Evolutionary conservation across 2,329 filamentous ascomycete species (phyloP).

Genomic region (Geoglossum cookeanum): DNA sequence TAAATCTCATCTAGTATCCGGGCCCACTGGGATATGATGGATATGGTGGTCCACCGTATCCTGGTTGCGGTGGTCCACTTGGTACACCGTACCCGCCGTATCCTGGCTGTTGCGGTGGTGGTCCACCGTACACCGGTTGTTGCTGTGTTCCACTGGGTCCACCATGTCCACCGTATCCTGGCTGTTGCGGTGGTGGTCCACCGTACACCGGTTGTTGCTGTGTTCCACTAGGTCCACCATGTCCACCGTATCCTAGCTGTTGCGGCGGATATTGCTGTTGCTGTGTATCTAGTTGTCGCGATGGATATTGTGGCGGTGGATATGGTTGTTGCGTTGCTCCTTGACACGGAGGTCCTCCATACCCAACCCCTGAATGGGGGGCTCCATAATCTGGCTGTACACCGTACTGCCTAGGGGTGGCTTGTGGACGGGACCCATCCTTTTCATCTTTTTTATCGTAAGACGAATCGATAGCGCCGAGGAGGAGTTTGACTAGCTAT

Average conservation of each 20-base stretch:
- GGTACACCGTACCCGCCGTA: too few species aligned
- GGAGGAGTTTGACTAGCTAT: slow-evolving; percentile 42
- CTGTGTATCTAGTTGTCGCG: slow-evolving; percentile 13
- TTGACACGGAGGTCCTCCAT: slow-evolving; percentile 11
- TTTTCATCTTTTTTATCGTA: slow-evolving; percentile 49
- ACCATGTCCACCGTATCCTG: not conserved
- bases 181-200: slow-evolving; percentile 12
- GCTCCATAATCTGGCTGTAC: slow-evolving; percentile 7
- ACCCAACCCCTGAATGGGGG: slow-evolving; percentile 4
- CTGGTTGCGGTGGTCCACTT: not conserved
- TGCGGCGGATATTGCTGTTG: too few species aligned
- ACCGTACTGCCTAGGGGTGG: slow-evolving; percentile 18
- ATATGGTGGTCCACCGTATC: not conserved
- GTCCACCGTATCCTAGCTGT: too few species aligned
- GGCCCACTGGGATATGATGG: too few species aligned
- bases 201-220: slow-evolving; percentile 6
- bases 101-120: too few species aligned
- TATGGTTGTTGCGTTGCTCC: too few species aligned
- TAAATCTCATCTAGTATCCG: not conserved
- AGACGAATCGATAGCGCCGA: slow-evolving; percentile 45
- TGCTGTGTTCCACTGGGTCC: not conserved
- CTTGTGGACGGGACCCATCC: slow-evolving; percentile 16
- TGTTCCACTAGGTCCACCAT: too few species aligned
- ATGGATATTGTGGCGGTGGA: not conserved
- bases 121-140: slow-evolving; percentile 1